phyloP scores from a whole-genome alignment of 2,329 filamentous ascomycete species.

The Hymenotorrendiella dingleyae region DNA sequence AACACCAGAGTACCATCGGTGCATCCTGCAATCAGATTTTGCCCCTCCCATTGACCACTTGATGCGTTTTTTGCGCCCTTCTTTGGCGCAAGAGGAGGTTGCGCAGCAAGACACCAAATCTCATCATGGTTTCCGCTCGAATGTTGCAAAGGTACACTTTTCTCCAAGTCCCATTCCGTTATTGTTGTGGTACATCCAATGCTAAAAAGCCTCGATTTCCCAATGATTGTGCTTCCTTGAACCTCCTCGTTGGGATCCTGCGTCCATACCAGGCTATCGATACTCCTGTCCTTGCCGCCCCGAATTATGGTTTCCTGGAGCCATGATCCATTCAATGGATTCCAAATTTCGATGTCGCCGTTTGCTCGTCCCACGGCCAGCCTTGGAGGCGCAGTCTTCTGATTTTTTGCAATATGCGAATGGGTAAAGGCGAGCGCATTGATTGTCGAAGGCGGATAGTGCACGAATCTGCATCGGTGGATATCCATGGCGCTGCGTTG shows the following conservation, averaged over 20 bases:
- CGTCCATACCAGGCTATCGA: constrained; percentile 89
- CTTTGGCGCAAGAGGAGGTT: constrained; percentile 46
- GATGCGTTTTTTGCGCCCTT: constrained; percentile 26
- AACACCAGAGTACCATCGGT: constrained; percentile 86
- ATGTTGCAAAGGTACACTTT: constrained; percentile 70
- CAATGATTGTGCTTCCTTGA: constrained; percentile 56
- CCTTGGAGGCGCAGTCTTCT: constrained; percentile 56
- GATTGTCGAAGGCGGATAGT: constrained; percentile 85
- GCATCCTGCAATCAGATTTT: constrained; percentile 79
- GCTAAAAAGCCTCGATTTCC: constrained; percentile 83
- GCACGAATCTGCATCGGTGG: constrained; percentile 93
- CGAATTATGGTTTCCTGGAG: constrained; percentile 81
- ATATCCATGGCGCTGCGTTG: constrained; percentile 77
- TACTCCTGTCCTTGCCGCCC: constrained; percentile 77
- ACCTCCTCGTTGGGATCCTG: constrained; percentile 71
- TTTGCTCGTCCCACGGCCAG: constrained; percentile 89
- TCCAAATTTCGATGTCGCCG: constrained; percentile 97
- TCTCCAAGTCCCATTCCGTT: constrained; percentile 90
- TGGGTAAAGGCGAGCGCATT: constrained; percentile 94
- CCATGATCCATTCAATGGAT: constrained; percentile 70
- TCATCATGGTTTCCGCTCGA: constrained; percentile 91
- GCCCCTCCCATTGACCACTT: constrained; percentile 27
- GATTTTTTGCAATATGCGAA: constrained; percentile 45
- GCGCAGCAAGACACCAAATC: constrained; percentile 91
- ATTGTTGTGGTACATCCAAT: constrained; percentile 89